phyloP scores from a whole-genome alignment of 1,284 basidiomycete genomes.

The Bjerkandera adusta region DNA sequence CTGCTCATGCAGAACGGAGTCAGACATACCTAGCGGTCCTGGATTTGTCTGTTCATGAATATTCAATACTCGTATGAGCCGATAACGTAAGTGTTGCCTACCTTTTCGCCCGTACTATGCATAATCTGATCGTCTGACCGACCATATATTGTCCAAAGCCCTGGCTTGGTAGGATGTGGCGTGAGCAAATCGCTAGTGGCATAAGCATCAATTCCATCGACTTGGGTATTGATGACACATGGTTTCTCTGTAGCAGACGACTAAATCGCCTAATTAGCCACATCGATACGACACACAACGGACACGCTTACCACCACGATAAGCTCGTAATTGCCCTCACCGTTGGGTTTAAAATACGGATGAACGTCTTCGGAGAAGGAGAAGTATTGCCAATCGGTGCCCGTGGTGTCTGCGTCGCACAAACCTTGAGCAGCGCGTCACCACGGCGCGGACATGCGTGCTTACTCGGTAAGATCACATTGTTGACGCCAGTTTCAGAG shows the following conservation, averaged over 20 bases:
- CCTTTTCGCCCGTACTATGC: slow-evolving; percentile 43
- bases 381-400: slow-evolving; percentile 12
- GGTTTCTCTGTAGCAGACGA: slow-evolving; percentile 14
- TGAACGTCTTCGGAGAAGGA: not conserved
- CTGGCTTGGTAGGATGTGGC: slow-evolving; percentile 40
- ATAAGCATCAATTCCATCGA: slow-evolving; percentile 27
- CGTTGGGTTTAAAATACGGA: slow-evolving; percentile 4
- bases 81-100: slow-evolving; percentile 12
- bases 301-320: not conserved
- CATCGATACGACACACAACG: not conserved
- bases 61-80: not conserved
- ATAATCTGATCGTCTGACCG: slow-evolving; percentile 49
- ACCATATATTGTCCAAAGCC: slow-evolving; percentile 42
- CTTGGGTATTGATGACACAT: slow-evolving; percentile 26
- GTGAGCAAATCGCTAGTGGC: slow-evolving; percentile 40
- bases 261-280: not conserved
- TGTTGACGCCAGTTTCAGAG: slow-evolving; percentile 10
- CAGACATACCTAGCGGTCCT: slow-evolving; percentile 35
- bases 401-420: not conserved
- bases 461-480: slow-evolving; percentile 10
- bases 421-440: not conserved
- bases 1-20: not conserved
- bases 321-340: slow-evolving; percentile 5
- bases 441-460: no score
- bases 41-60: slow-evolving; percentile 37